Base-by-base conservation (phyloP, 495 filamentous ascomycete species). In the Penicillium ochrochloron region DNA sequence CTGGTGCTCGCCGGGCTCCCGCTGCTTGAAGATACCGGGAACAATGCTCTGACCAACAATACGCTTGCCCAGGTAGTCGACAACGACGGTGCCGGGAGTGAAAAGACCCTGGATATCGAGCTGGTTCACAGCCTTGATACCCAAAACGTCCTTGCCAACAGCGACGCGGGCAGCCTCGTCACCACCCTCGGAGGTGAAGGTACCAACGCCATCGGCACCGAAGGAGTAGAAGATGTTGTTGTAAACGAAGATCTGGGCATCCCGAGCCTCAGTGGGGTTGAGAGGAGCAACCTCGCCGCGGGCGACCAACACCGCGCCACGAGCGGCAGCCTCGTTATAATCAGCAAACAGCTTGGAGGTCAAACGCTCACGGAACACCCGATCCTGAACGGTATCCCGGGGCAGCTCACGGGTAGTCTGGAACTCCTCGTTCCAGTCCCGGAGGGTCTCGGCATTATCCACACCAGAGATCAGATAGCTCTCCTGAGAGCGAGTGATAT, bases 161-260 rank as follows among this genome's bases (percentile, higher is more conserved):
- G 96, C 96, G 51, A 98, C 93, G 42, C 95, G 86, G 12, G 96
- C 96, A 48, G 96, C 96, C 77, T 99, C 96, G 72, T 99, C 94
- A 19, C 96, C 96, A 62, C 96, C 96, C 80, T 98, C 95, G 29
- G 87, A 91, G 31, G 92, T 92, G 79, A 99, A 99, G 35, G 96
- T 99, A 35, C 94, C 94, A 57, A 98, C 95, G 46, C 96, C 96
- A 74, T 99, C 96, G 46, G 94, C 95, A 65, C 96, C 96, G 70
- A 97, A 97, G 3, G 95, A 98, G 82, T 94, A 98, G 82, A 99
- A 99, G 62, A 99, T 90, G 78, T 98, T 98, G 82, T 98, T 98
- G 79, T 97, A 98, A 17, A 99, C 93, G 73, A 97, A 99, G 65
- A 99, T 99, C 79, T 98, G 96, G 3, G 96, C 96, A 75, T 98